Base-by-base conservation (phyloP, 2,329 filamentous ascomycete genomes). In the Aspergillus amoenus region DNA sequence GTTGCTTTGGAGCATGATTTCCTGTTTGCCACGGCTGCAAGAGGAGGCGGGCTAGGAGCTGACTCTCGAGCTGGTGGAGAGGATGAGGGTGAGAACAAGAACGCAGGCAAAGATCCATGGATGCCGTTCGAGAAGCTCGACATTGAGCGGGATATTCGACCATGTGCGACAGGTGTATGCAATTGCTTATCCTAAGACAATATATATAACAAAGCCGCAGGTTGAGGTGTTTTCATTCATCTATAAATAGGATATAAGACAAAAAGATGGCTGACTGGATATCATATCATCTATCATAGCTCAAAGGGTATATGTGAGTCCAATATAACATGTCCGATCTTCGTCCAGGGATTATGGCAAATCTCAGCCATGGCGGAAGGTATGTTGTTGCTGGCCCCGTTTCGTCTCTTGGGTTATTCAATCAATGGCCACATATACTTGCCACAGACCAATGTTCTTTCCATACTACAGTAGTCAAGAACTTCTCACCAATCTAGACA, bases 1-100 rank as follows among this genome's bases (percentile, higher is more conserved):
- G 78, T 83, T 55, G 79, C 82, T 0, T 86, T 84, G 66, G 83
- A 84, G 60, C 74, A 81, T 58, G 76, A 83, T 54, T 87, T 82
- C 64, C 80, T 88, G 70, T 74, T 88, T 62, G 81, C 82, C 0
- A 82, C 82, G 32, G 83, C 84, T 5, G 79, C 77, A 27, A 75
- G 75, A 15, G 71, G 70, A 0, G 68, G 68, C n/a, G 58, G 63
- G 9, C 57, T 78, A 49, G 74, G 64, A 12, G 58, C 78, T 49
- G 73, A 72, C 17, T 61, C 53, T 41, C 18, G 42, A 47, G 27
- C 43, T 24, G 55, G 21, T 22, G 54, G 17, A 8, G 11, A 21
- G 15, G 17, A 12, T 3, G 41, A 21, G 15, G 52, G 30, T 17
- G 27, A 9, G 27, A 30, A 9, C 9, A 9, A 11, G 9, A 30